phyloP scores from a whole-genome alignment of 2,329 filamentous ascomycete species.

The Pleomassaria siparia region DNA sequence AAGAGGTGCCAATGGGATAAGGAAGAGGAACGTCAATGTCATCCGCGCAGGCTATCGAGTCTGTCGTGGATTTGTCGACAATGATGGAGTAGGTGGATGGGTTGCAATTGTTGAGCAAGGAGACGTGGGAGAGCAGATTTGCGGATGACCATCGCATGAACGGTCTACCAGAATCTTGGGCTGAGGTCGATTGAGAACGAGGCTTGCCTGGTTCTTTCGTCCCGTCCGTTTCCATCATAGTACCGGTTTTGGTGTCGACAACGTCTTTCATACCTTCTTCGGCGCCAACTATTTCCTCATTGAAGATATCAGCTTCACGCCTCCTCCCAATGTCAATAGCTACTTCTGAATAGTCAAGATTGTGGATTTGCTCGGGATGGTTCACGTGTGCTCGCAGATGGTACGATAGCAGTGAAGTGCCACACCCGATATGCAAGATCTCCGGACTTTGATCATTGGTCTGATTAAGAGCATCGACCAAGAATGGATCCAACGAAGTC shows the following conservation, averaged over 20 bases:
- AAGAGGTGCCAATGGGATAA: constrained; percentile 23
- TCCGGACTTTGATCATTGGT: constrained; percentile 16
- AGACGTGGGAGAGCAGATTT: constrained; percentile 38
- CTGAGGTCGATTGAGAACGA: no score
- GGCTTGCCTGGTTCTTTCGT: neutral
- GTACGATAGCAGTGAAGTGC: constrained; percentile 41
- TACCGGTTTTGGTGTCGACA: neutral
- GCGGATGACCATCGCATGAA: constrained; percentile 38
- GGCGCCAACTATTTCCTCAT: neutral
- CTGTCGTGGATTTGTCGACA: constrained; percentile 44
- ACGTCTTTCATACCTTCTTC: neutral
- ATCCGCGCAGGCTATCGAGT: constrained; percentile 41
- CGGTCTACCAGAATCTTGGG: neutral
- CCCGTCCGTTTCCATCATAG: neutral
- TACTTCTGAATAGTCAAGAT: constrained; percentile 42
- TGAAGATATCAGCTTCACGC: constrained; percentile 31
- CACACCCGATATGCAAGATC: constrained; percentile 44
- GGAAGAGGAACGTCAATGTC: constrained; percentile 34
- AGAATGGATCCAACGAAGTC: constrained; percentile 29
- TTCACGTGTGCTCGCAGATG: constrained; percentile 38
- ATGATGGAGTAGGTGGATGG: constrained; percentile 33
- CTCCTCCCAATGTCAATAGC: constrained; percentile 36
- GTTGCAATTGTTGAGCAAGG: constrained; percentile 26
- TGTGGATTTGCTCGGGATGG: constrained; percentile 36
- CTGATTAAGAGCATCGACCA: constrained; percentile 24